Evolutionary conservation across 805 yeast species (phyloP).

Genomic region (Naumovozyma baii): DNA sequence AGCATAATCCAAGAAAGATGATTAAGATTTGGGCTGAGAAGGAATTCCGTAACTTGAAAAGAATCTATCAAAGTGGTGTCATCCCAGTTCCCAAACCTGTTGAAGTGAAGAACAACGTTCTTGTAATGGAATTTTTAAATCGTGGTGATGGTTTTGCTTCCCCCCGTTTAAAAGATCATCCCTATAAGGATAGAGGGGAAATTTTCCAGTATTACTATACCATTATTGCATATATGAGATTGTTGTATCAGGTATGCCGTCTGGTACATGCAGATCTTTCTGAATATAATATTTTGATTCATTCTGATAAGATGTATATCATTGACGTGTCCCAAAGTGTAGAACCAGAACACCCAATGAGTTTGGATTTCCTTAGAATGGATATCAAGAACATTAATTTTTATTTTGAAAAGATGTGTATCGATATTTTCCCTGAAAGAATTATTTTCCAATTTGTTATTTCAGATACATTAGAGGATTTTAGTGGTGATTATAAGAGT

Average conservation of each 20-base stretch:
- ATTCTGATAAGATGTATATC: slow-evolving; percentile 65
- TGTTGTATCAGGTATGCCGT: slow-evolving; percentile 78
- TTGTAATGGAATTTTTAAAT: slow-evolving; percentile 85
- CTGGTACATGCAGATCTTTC: slow-evolving; percentile 94
- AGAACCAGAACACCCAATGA: slow-evolving; percentile 96
- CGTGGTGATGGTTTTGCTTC: slow-evolving; percentile 80
- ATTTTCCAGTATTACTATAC: slow-evolving; percentile 61
- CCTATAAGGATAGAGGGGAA: slow-evolving; percentile 57
- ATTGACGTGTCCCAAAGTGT: slow-evolving; percentile 97
- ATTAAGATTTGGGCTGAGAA: slow-evolving; percentile 98
- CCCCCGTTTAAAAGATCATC: slow-evolving; percentile 81
- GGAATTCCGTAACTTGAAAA: slow-evolving; percentile 84
- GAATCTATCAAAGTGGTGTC: slow-evolving; percentile 59
- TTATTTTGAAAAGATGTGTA: slow-evolving; percentile 65
- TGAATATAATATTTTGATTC: slow-evolving; percentile 88
- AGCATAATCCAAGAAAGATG: slow-evolving; percentile 94
- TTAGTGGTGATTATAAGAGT: slow-evolving; percentile 30
- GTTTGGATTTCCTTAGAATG: slow-evolving; percentile 90
- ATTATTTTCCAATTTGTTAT: slow-evolving; percentile 70
- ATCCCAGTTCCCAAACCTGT: slow-evolving; percentile 93
- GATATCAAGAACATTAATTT: slow-evolving; percentile 93
- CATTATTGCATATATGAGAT: slow-evolving; percentile 74
- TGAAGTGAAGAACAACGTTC: slow-evolving; percentile 78
- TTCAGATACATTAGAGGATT: slow-evolving; percentile 36
- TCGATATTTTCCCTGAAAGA: slow-evolving; percentile 73